Evolutionary conservation across 2,329 filamentous ascomycete genomes (phyloP).

Genomic region (Cadophora luteo-olivacea): DNA sequence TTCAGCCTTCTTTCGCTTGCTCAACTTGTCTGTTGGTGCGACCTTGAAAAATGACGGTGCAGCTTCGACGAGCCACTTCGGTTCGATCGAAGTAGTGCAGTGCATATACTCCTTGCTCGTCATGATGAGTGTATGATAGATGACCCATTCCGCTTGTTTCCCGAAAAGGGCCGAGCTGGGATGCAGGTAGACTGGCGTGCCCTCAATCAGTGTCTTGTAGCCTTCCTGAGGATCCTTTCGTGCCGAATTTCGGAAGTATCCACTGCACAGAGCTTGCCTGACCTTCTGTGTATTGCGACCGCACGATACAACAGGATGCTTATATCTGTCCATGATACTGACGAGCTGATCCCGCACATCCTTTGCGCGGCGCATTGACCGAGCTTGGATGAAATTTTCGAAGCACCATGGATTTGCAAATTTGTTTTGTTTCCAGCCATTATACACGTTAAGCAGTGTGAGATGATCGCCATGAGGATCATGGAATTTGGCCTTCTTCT

Average conservation of each 20-base stretch:
- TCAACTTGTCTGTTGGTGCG: conserved; percentile 82
- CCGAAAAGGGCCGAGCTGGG: conserved; percentile 91
- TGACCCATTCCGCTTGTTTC: conserved; percentile 94
- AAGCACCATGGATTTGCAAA: conserved; percentile 92
- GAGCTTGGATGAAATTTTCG: conserved; percentile 96
- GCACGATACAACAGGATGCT: conserved; percentile 81
- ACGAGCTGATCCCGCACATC: conserved; percentile 92
- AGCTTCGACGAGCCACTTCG: conserved; percentile 91
- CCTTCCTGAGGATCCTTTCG: conserved; percentile 96
- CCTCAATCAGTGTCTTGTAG: conserved; percentile 96
- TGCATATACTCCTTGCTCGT: conserved; percentile 99
- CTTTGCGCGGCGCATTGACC: conserved; percentile 85
- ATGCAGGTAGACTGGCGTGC: conserved; percentile 93
- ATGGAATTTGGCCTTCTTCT: conserved; percentile 98
- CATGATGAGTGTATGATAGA: conserved; percentile 89
- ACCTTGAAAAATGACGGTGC: conserved; percentile 99
- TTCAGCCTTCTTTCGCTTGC: conserved; percentile 92
- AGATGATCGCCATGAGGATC: conserved; percentile 94
- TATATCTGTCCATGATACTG: conserved; percentile 92
- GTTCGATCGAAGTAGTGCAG: conserved; percentile 89
- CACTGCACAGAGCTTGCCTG: conserved; percentile 85
- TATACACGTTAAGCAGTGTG: conserved; percentile 95
- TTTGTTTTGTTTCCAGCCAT: conserved; percentile 88
- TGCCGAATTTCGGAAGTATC: conserved; percentile 95
- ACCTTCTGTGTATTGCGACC: conserved; percentile 88